These are phyloP conservation scores for Blechomonas ayalai DNA, from an alignment of 208 protist species.

Conservation along the genomic window DNA sequence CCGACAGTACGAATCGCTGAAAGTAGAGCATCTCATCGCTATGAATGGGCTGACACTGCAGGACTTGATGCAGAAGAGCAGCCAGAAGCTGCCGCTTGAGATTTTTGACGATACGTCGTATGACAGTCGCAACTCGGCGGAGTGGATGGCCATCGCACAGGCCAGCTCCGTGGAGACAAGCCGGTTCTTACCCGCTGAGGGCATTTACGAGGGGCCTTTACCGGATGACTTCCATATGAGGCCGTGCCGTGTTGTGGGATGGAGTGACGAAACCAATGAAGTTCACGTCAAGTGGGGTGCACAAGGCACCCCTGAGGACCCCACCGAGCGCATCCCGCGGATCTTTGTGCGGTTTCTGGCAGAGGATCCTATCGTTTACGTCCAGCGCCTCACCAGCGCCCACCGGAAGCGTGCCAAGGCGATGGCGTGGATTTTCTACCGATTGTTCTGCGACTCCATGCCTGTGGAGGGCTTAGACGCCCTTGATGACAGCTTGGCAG, in stretches of 20 bases:
- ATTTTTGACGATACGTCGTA: constrained; percentile 95
- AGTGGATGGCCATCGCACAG: constrained; percentile 88
- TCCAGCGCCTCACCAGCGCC: constrained; percentile 75
- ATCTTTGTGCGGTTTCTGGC: constrained; percentile 84
- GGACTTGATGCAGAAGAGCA: constrained; percentile 49
- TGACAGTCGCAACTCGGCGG: constrained; percentile 83
- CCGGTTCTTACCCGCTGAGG: constrained; percentile 80
- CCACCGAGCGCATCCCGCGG: constrained; percentile 46
- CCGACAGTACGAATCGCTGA: constrained; percentile 85
- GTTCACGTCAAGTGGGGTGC: constrained; percentile 67
- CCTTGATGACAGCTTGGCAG: constrained; percentile 48
- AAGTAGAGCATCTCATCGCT: constrained; percentile 67
- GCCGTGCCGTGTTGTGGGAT: constrained; percentile 81
- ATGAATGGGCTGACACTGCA: constrained; percentile 64
- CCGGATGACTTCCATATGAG: constrained; percentile 38
- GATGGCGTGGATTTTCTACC: constrained; percentile 87
- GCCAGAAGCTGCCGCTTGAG: constrained; percentile 82
- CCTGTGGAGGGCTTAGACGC: constrained; percentile 63
- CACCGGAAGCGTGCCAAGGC: constrained; percentile 80
- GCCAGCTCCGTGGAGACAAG: constrained; percentile 21
- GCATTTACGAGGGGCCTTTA: constrained; percentile 32
- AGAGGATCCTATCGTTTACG: constrained; percentile 87
- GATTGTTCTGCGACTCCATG: constrained; percentile 91
- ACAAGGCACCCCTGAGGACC: constrained; percentile 5
- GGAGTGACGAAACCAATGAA: constrained; percentile 63